These are phyloP conservation scores for Anisodus tanguticus DNA, from an alignment of 257 asterid species.

Conservation along the genomic window DNA sequence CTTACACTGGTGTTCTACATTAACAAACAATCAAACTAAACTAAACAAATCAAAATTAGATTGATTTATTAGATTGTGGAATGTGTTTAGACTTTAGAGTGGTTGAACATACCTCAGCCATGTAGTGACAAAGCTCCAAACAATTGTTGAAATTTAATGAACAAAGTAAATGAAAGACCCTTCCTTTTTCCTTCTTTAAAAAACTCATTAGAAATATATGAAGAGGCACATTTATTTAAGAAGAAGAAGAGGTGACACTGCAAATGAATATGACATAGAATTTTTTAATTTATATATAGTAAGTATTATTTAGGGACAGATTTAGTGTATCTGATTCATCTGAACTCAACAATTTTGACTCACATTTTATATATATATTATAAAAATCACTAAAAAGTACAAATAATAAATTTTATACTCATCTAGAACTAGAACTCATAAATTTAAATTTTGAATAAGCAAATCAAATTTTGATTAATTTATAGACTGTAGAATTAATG, in stretches of 20 bases:
- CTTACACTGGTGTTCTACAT: neutral
- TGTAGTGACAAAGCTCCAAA: neutral
- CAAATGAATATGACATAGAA: constrained; percentile 39
- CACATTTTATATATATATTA: too few relatives aligned
- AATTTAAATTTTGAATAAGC: too few relatives aligned
- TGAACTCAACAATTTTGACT: too few relatives aligned
- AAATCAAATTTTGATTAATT: too few relatives aligned
- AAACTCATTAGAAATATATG: neutral
- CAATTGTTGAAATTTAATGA: too few relatives aligned
- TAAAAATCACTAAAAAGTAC: too few relatives aligned
- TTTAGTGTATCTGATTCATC: too few relatives aligned
- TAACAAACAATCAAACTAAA: neutral
- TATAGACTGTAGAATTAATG: too few relatives aligned
- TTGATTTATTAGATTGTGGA: neutral
- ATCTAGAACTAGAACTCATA: too few relatives aligned
- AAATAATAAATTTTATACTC: too few relatives aligned
- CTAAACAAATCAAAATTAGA: neutral
- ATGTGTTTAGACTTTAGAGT: neutral
- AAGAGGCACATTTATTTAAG: neutral
- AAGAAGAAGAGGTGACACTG: neutral
- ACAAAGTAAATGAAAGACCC: neutral
- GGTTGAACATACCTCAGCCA: constrained; percentile 30
- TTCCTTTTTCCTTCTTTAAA: constrained; percentile 2
- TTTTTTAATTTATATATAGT: neutral
- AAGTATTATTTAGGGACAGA: too few relatives aligned